Conservation (phyloP, 345 rosid species). For the Moringa oleifera region DNA sequence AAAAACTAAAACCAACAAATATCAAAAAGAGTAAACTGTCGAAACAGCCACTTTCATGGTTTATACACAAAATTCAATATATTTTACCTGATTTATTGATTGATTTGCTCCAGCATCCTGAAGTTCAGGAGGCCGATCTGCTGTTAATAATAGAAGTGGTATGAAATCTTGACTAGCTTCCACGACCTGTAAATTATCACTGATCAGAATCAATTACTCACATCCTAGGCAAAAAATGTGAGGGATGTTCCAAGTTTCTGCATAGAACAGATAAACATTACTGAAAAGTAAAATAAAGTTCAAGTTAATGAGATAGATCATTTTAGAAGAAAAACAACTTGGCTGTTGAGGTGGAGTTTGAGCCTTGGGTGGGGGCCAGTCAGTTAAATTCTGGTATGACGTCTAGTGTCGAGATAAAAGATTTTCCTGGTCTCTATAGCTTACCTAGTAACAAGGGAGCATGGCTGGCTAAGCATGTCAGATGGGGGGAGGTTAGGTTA, state of each 20-base stretch:
- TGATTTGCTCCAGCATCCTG: slow-evolving; percentile 91
- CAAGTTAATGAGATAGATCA: not conserved
- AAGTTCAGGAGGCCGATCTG: slow-evolving; percentile 98
- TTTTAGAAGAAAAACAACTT: too few species aligned
- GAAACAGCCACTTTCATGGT: slow-evolving; percentile 7
- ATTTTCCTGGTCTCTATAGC: too few species aligned
- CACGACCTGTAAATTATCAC: slow-evolving; percentile 58
- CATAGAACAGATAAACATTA: slow-evolving; percentile 1
- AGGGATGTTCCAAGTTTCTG: slow-evolving; percentile 3
- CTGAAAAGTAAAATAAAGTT: not conserved
- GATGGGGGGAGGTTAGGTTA: too few species aligned
- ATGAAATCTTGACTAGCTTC: slow-evolving; percentile 96
- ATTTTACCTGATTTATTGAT: slow-evolving; percentile 80
- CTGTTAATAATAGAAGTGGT: slow-evolving; percentile 81
- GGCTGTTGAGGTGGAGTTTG: too few species aligned
- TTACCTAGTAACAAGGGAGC: too few species aligned
- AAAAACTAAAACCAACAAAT: slow-evolving; percentile 19
- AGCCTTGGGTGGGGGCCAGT: too few species aligned
- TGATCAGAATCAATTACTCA: slow-evolving; percentile 6
- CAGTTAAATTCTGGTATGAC: too few species aligned
- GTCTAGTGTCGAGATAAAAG: too few species aligned
- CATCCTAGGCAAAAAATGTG: slow-evolving; percentile 1
- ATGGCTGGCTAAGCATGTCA: too few species aligned
- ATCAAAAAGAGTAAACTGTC: not conserved
- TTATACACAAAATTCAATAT: slow-evolving; percentile 1